phyloP scores from a whole-genome alignment of 2,329 filamentous ascomycete species.

The Pseudogymnoascus sp. region DNA sequence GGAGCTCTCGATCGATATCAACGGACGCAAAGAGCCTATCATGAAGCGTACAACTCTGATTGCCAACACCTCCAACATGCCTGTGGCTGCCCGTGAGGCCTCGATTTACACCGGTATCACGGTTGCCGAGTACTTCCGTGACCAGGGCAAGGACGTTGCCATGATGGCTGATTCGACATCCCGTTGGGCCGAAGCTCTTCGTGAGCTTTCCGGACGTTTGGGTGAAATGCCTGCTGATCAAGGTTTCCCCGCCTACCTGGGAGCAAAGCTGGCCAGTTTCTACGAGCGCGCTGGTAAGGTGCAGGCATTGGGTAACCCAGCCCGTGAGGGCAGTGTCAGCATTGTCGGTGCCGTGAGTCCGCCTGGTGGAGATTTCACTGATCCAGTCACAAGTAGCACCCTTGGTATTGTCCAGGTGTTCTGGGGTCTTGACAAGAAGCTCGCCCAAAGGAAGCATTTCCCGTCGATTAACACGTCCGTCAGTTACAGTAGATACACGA shows the following conservation, averaged over 20 bases:
- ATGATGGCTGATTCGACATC: conserved; percentile 99
- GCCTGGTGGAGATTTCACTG: conserved; percentile 97
- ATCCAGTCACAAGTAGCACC: conserved; percentile 89
- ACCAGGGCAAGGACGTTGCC: conserved; percentile 93
- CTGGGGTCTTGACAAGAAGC: conserved; percentile 99
- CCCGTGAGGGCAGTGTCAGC: conserved; percentile 85
- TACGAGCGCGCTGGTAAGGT: conserved; percentile 96
- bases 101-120: conserved; percentile 98
- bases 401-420: conserved; percentile 98
- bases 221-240: conserved; percentile 99
- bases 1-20: conserved; percentile 88
- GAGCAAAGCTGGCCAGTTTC: conserved; percentile 95
- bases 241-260: conserved; percentile 96
- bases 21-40: conserved; percentile 93
- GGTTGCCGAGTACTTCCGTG: conserved; percentile 92
- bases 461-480: conserved; percentile 92
- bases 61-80: conserved; percentile 99
- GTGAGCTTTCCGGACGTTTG: conserved; percentile 96
- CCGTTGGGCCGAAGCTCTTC: conserved; percentile 95
- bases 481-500: conserved; percentile 96
- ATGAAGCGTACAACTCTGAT: conserved; percentile 99
- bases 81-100: conserved; percentile 93
- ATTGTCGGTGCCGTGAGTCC: conserved; percentile 97
- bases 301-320: conserved; percentile 76
- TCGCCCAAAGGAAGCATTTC: conserved; percentile 98